Evolutionary conservation across 177 flowering plant species (phyloP).

Genomic region (Telopea speciosissima): DNA sequence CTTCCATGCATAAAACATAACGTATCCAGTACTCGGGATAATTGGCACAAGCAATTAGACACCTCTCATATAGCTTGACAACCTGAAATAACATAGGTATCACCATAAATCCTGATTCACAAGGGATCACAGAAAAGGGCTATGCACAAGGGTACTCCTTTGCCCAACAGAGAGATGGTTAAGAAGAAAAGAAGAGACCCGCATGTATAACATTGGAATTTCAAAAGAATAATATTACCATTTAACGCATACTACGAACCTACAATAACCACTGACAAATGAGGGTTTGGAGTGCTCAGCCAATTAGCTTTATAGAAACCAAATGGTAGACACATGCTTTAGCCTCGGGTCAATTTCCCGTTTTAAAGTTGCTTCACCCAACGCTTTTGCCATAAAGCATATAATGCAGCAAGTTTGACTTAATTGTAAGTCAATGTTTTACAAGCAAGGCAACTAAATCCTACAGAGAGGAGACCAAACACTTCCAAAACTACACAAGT

Average conservation of each 20-base stretch:
- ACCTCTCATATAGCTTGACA: conserved; percentile 93
- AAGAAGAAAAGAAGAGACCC: conserved; percentile 76
- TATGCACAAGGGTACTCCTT: conserved; percentile 61
- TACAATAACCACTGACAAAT: conserved; percentile 72
- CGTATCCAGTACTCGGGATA: conserved; percentile 97
- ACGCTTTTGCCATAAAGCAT: conserved; percentile 80
- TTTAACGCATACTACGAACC: conserved; percentile 59
- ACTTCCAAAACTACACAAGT: conserved; percentile 11
- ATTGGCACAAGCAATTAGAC: conserved; percentile 95
- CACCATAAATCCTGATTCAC: conserved; percentile 7
- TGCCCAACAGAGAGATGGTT: conserved; percentile 74
- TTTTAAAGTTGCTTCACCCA: conserved; percentile 87
- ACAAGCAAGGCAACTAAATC: conserved; percentile 39
- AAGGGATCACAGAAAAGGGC: conserved; percentile 24
- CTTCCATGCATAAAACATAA: conserved; percentile 84
- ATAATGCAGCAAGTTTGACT: conserved; percentile 76
- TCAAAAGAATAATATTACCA: conserved; percentile 40
- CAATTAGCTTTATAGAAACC: conserved; percentile 90
- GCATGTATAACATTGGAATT: conserved; percentile 78
- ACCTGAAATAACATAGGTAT: conserved; percentile 43
- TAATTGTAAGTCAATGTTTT: conserved; percentile 74
- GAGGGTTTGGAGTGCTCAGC: conserved; percentile 95
- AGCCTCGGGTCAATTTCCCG: conserved; percentile 89
- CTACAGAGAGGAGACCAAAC: conserved; percentile 25
- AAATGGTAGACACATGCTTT: conserved; percentile 81